Conservation (phyloP, 441 rosid genomes). For the Rhodomyrtus psidioides region DNA sequence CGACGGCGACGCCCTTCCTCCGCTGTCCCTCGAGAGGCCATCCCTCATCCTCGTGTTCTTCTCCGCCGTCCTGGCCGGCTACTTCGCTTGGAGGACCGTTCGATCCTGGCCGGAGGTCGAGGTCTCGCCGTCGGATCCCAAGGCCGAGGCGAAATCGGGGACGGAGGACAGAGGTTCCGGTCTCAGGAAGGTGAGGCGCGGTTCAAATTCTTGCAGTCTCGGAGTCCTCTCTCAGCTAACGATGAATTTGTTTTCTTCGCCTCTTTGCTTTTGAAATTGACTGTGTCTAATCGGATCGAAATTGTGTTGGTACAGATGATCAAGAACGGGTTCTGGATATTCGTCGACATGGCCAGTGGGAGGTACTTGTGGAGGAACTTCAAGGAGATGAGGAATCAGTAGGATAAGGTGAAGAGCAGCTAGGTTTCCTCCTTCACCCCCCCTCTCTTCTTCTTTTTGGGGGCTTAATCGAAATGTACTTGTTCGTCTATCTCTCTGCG, state of each 20-base stretch:
- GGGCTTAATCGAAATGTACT: background rate
- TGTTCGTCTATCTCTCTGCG: background rate
- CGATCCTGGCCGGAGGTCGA: conserved; percentile 48
- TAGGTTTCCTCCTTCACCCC: background rate
- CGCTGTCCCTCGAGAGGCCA: too few relatives aligned
- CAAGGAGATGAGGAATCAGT: conserved; percentile 44
- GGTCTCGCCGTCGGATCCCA: conserved; percentile 21
- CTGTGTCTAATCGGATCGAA: background rate
- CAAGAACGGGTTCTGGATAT: conserved; percentile 85
- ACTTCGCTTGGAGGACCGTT: conserved; percentile 30
- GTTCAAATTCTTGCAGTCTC: background rate
- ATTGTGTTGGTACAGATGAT: conserved; percentile 34
- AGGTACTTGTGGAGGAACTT: conserved; percentile 82
- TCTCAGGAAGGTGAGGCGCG: conserved; percentile 39
- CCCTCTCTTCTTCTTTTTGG: background rate
- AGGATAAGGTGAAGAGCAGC: conserved; percentile 12
- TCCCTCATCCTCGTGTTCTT: conserved; percentile 17
- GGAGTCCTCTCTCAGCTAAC: background rate
- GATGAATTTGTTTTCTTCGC: background rate
- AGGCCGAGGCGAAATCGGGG: conserved; percentile 15
- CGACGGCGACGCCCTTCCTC: too few relatives aligned
- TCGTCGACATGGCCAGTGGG: conserved; percentile 97
- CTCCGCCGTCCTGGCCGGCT: conserved; percentile 16
- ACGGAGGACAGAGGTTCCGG: conserved; percentile 34
- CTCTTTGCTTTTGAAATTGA: background rate